These are phyloP conservation scores for Fusarium clavum DNA, from an alignment of 2,329 filamentous ascomycete genomes.

Conservation along the genomic window DNA sequence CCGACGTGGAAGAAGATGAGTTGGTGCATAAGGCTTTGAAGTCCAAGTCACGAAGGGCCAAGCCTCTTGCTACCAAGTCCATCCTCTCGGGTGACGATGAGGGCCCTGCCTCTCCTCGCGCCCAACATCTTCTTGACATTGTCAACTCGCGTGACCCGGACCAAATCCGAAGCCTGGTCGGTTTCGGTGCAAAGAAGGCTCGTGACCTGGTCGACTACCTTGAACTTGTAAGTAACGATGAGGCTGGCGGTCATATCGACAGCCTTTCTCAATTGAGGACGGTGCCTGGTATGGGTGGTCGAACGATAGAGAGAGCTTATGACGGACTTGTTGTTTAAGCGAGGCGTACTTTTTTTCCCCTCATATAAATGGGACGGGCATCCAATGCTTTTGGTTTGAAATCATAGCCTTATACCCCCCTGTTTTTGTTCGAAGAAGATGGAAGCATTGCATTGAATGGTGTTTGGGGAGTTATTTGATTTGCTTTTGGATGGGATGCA, in stretches of 20 bases:
- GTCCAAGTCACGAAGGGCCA: conserved; percentile 49
- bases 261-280: conserved; percentile 63
- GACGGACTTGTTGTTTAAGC: conserved; percentile 56
- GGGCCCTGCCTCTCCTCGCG: conserved; percentile 63
- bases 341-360: conserved; percentile 5
- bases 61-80: conserved; percentile 40
- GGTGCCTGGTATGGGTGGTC: conserved; percentile 68
- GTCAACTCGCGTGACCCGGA: conserved; percentile 78
- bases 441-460: conserved; percentile 37
- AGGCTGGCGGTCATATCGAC: conserved; percentile 55
- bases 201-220: conserved; percentile 68
- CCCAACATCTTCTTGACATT: conserved; percentile 72
- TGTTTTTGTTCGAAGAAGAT: conserved; percentile 32
- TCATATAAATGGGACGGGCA: conserved; percentile 18
- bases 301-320: conserved; percentile 67
- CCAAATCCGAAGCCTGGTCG: conserved; percentile 74
- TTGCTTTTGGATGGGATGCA: conserved; percentile 25
- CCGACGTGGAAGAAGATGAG: conserved; percentile 55
- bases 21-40: conserved; percentile 45
- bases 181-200: conserved; percentile 79
- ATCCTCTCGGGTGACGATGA: conserved; percentile 55
- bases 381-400: conserved; percentile 40
- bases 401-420: conserved; percentile 43
- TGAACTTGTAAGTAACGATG: conserved; percentile 57
- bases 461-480: conserved; percentile 39